A percentile compares a stretch with the other conserved stretches of the same genome.
These are phyloP conservation scores for Arachis hypogaea DNA, from an alignment of 306 rosid species.

Conservation along the genomic window DNA sequence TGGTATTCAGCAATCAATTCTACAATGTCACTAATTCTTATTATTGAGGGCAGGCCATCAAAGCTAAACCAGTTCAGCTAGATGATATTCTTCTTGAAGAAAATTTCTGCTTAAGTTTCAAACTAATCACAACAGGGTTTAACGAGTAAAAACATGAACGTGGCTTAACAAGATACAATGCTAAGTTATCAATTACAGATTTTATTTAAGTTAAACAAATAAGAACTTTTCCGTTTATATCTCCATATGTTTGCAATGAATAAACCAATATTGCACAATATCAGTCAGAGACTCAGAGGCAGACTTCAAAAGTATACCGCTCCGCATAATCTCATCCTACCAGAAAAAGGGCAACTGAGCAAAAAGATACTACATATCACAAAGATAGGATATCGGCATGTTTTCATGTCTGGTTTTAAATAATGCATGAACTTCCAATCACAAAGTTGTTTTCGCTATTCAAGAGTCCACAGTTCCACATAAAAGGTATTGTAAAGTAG, in stretches of 20 bases:
- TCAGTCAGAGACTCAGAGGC: slow-evolving; percentile 18
- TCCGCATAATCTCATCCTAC: slow-evolving; percentile 6
- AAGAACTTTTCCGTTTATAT: slow-evolving; percentile 9
- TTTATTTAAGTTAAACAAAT: not conserved
- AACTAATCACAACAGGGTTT: slow-evolving; percentile 15
- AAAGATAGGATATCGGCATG: slow-evolving; percentile 1
- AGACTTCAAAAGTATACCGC: not conserved
- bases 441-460: slow-evolving; percentile 21
- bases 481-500: slow-evolving; percentile 10
- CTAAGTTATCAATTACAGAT: not conserved
- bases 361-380: not conserved
- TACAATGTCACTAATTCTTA: not conserved
- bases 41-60: slow-evolving; percentile 1
- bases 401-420: slow-evolving; percentile 17
- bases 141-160: not conserved
- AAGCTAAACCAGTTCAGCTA: not conserved
- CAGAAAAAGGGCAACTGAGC: not conserved
- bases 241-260: not conserved
- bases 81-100: not conserved
- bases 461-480: not conserved
- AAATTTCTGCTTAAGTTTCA: not conserved
- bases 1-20: not conserved
- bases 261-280: not conserved
- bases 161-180: slow-evolving; percentile 15
- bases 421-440: slow-evolving; percentile 21